Evolutionary conservation across 345 rosid species (phyloP), one percentile per base, ranked within the genome.

Genomic region (Eucalyptus regnans): DNA sequence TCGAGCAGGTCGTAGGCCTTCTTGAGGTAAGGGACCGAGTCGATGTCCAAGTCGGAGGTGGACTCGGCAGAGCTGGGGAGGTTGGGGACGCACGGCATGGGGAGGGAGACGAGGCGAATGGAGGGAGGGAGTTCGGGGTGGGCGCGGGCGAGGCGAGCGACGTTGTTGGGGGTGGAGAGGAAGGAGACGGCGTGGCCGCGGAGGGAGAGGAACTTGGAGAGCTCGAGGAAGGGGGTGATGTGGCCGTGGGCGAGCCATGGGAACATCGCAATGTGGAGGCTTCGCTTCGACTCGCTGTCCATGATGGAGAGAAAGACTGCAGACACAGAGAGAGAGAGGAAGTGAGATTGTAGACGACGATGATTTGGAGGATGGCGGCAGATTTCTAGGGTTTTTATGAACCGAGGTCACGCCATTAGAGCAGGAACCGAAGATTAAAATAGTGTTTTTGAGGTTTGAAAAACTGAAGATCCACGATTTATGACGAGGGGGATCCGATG

Each of bases 1-100:
- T 89, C 29, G 54, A 94, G 88, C 23, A 86, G 80, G 68, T 94
- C 94, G 88, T 80, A 92, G 27, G 93, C 94, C 22, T 91, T 90
- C 87, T 94, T 94, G 10, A 94, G 86, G 12, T 90, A 68, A 37
- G 91, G 92, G 22, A 89, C 86, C 2, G 90, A 80, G 81, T 87
- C 43, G 83, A 91, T 90, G 46, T 93, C 90, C 6, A 93, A 17
- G 86, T 93, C 94, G 2, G 89, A 52, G 62, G 94, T 89, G 27
- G 91, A 91, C 89, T 94, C 94, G 4, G 90, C 90, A 14, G 52
- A 25, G 8, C 87, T 60, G 5, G 93, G 94, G 62, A 93, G 90
- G 86, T 89, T 90, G 51, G 83, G 62, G 43, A 90, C 84, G 14
- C 20, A 41, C 22, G 93, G 90, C 50, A 93, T 81, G 6, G 93